Percentiles rank a stretch among this genome's conserved stretches.
phyloP scores from a whole-genome alignment of 768 basidiomycete species.

The Rhizopogon roseolus region DNA sequence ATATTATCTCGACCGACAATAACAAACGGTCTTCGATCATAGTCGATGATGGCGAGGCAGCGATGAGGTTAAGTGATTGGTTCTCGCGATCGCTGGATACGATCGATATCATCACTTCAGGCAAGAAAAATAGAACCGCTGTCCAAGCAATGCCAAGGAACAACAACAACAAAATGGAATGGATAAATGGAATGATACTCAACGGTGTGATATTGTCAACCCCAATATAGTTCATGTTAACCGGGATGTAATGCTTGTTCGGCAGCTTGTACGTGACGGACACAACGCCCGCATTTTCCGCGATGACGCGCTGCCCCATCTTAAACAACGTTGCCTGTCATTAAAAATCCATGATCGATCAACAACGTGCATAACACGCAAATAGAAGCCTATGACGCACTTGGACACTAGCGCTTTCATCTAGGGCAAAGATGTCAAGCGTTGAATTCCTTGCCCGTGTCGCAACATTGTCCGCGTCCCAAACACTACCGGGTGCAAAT shows the following conservation, averaged over 20 bases:
- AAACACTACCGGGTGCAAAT: slow-evolving; percentile 43
- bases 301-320: slow-evolving; percentile 73
- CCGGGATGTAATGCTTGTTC: slow-evolving; percentile 93
- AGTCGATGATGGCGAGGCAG: neutral
- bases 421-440: slow-evolving; percentile 75
- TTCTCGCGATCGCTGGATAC: slow-evolving; percentile 1
- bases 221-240: slow-evolving; percentile 72
- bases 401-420: slow-evolving; percentile 92
- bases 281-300: slow-evolving; percentile 55
- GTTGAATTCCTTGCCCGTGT: slow-evolving; percentile 56
- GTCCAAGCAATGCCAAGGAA: slow-evolving; percentile 1
- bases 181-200: slow-evolving; percentile 18
- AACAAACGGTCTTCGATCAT: neutral
- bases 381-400: slow-evolving; percentile 34
- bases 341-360: neutral
- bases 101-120: neutral
- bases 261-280: slow-evolving; percentile 73
- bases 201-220: slow-evolving; percentile 69
- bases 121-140: neutral
- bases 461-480: slow-evolving; percentile 54
- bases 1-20: neutral
- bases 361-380: neutral
- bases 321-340: slow-evolving; percentile 85
- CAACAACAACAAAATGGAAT: neutral
- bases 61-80: neutral